Evolutionary conservation across 352 stramenopile genomes (phyloP).

Genomic region (Pythium coloratum): DNA sequence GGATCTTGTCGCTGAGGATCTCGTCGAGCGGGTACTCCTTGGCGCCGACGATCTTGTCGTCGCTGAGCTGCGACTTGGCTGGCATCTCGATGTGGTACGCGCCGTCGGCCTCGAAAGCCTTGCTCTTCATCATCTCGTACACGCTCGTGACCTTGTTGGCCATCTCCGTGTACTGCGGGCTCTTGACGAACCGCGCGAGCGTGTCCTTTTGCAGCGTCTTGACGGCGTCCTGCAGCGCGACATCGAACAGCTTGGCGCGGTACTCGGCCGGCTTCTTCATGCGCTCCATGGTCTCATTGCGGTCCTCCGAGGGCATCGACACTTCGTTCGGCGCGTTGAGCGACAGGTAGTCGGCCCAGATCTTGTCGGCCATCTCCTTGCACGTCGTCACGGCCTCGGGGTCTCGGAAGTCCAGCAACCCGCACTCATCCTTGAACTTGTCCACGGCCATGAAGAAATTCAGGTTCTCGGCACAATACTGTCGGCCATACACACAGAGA

Average conservation of each 20-base stretch:
- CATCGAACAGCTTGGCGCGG: constrained; percentile 79
- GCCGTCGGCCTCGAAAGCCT: constrained; percentile 62
- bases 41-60: constrained; percentile 49
- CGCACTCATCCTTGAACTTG: constrained; percentile 84
- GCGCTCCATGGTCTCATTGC: constrained; percentile 74
- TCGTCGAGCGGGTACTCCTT: constrained; percentile 79
- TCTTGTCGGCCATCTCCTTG: constrained; percentile 83
- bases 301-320: constrained; percentile 76
- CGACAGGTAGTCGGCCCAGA: constrained; percentile 82
- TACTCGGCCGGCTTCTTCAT: constrained; percentile 83
- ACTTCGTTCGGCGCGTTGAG: constrained; percentile 85
- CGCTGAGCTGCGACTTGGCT: constrained; percentile 47
- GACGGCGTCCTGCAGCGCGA: constrained; percentile 79
- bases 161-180: constrained; percentile 78
- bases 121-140: constrained; percentile 63
- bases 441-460: constrained; percentile 89
- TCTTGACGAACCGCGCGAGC: constrained; percentile 78
- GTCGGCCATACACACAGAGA: constrained; percentile 1
- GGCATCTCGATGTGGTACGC: constrained; percentile 72
- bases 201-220: constrained; percentile 86
- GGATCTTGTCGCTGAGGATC: constrained; percentile 78
- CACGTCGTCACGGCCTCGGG: constrained; percentile 75
- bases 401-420: constrained; percentile 76
- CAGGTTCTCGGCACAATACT: constrained; percentile 85
- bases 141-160: constrained; percentile 51